Conservation (phyloP, 1,139 yeast species). For the Geotrichum candidum region DNA sequence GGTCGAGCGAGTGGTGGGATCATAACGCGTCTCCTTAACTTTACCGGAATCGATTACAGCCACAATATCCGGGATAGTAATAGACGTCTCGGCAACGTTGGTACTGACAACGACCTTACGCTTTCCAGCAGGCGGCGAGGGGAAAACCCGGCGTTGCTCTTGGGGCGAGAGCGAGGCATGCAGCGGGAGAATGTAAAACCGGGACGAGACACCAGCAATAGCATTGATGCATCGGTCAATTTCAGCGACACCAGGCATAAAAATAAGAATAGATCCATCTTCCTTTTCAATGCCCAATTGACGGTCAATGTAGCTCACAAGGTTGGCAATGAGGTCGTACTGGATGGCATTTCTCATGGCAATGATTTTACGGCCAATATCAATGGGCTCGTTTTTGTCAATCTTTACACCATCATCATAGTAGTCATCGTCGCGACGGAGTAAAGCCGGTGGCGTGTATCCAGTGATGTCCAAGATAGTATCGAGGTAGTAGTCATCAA, state of each 20-base stretch:
- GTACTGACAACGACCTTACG: slow-evolving; percentile 88
- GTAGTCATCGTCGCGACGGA: slow-evolving; percentile 25
- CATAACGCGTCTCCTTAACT: slow-evolving; percentile 71
- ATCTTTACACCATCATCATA: slow-evolving; percentile 9
- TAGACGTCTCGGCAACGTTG: slow-evolving; percentile 76
- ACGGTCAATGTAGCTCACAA: slow-evolving; percentile 50
- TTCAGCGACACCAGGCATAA: slow-evolving; percentile 88
- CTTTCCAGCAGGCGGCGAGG: slow-evolving; percentile 43
- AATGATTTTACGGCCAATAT: slow-evolving; percentile 35
- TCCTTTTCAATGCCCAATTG: slow-evolving; percentile 39
- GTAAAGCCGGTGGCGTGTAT: slow-evolving; percentile 23
- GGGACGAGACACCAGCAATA: slow-evolving; percentile 30
- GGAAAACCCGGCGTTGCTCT: slow-evolving; percentile 77
- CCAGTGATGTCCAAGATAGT: slow-evolving; percentile 51
- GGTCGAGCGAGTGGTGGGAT: slow-evolving; percentile 60
- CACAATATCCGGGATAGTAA: slow-evolving; percentile 90
- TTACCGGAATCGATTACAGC: slow-evolving; percentile 87
- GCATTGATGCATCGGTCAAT: slow-evolving; percentile 49
- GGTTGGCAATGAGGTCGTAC: slow-evolving; percentile 58
- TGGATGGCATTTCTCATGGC: slow-evolving; percentile 48
- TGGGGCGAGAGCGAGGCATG: slow-evolving; percentile 80
- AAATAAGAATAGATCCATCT: slow-evolving; percentile 72
- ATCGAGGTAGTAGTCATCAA: slow-evolving; percentile 66
- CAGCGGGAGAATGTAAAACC: slow-evolving; percentile 53
- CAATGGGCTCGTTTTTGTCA: slow-evolving; percentile 12